These are phyloP conservation scores for Myriosclerotinia duriaeana DNA, from an alignment of 2,329 filamentous ascomycete species.

Conservation along the genomic window DNA sequence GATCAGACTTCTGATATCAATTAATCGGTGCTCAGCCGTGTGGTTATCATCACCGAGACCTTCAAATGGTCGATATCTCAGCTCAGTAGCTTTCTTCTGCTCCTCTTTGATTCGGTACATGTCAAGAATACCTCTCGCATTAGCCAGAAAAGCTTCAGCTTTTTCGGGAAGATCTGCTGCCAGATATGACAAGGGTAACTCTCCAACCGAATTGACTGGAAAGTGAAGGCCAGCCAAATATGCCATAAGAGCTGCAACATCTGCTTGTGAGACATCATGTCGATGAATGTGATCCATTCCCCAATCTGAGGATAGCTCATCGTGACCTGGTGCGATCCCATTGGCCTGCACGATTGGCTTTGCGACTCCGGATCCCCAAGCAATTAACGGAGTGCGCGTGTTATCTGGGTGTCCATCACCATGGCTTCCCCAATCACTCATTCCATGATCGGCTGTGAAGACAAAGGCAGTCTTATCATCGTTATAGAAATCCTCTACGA, in stretches of 20 bases:
- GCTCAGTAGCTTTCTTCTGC: conserved; percentile 70
- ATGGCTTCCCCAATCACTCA: conserved; percentile 99
- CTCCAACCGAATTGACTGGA: conserved; percentile 93
- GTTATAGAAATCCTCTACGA: conserved; percentile 83
- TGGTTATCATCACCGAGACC: conserved; percentile 67
- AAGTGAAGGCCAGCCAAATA: conserved; percentile 86
- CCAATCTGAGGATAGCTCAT: conserved; percentile 92
- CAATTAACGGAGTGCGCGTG: conserved; percentile 87
- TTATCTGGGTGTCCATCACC: conserved; percentile 98
- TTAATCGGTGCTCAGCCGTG: conserved; percentile 65
- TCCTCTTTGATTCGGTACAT: conserved; percentile 96
- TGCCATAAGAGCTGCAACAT: conserved; percentile 93
- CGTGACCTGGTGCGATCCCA: conserved; percentile 72
- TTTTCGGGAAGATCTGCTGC: conserved; percentile 72
- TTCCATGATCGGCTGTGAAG: conserved; percentile 97
- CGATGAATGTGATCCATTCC: conserved; percentile 74
- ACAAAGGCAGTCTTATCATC: conserved; percentile 88
- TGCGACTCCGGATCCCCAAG: conserved; percentile 90
- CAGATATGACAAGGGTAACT: conserved; percentile 82
- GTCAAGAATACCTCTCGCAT: conserved; percentile 83
- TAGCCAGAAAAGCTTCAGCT: conserved; percentile 78
- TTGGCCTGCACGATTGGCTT: conserved; percentile 61
- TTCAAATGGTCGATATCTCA: conserved; percentile 75
- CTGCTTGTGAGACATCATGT: conserved; percentile 90
- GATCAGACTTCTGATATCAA: conserved; percentile 68